phyloP scores from a whole-genome alignment of 306 rosid genomes.

The Gastrolobium bilobum region DNA sequence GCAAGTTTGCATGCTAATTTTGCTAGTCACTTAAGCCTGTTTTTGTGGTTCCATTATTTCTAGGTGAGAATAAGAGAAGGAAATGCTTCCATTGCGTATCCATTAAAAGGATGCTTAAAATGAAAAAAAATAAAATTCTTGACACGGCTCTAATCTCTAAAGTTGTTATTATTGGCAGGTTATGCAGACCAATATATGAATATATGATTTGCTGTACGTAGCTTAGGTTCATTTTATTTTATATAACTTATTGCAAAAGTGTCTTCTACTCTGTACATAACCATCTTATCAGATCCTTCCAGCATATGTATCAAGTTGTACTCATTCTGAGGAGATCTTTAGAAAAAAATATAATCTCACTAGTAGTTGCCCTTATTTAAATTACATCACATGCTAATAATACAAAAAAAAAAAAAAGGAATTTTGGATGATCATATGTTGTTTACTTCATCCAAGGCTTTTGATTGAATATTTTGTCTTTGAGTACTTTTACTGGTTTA shows the following conservation, averaged over 20 bases:
- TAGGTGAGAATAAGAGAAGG: conserved; percentile 16
- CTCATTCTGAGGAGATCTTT: neutral
- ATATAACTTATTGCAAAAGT: conserved; percentile 19
- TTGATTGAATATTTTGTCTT: neutral
- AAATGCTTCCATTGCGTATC: conserved; percentile 1
- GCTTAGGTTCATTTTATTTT: conserved; percentile 30
- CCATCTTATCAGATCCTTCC: conserved; percentile 28
- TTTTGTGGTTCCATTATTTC: conserved; percentile 20
- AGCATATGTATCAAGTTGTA: neutral
- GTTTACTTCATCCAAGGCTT: conserved; percentile 29
- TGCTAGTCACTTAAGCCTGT: conserved; percentile 21
- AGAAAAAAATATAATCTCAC: neutral
- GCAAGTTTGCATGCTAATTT: conserved; percentile 23
- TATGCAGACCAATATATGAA: conserved; percentile 7
- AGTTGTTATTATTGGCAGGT: conserved; percentile 18
- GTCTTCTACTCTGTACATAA: neutral
- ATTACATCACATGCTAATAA: neutral
- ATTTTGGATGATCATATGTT: conserved; percentile 27
- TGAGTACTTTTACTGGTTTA: conserved; percentile 20
- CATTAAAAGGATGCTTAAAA: conserved; percentile 28
- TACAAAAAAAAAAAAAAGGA: neutral
- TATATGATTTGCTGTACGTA: conserved; percentile 21
- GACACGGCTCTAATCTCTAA: neutral
- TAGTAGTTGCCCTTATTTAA: neutral
- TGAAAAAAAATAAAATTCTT: neutral